Base-by-base conservation (phyloP, 176 grass and related monocot species). In the Rhynchospora tenuis region DNA sequence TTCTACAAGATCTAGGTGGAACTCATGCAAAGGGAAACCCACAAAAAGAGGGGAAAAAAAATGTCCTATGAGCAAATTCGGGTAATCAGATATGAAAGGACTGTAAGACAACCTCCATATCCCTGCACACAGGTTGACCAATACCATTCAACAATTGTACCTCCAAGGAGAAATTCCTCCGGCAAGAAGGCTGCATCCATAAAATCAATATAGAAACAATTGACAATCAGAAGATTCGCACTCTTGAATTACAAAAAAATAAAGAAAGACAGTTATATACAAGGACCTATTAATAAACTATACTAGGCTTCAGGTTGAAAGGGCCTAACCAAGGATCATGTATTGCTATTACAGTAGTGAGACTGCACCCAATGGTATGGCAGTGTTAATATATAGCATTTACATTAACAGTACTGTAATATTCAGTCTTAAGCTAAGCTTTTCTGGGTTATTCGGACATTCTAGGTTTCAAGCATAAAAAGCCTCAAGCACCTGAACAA, bases 91-190 rank as follows among this genome's bases (percentile, higher is more conserved):
- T 67, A 79, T 55, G 19, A 57, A 45, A 59, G 29, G 82, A 83
- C 10, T 67, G 84, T 79, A 74, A 78, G 31, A 47, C 43, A 73
- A 98, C 92, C 91, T 93, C 86, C 87, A 80, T 91, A 59, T 98
- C 91, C 70, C 88, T 90, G 87, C 88, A 86, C 58, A 84, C 88
- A 58, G 89, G 82, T 86, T 88, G 79, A 87, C 90, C 91, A 84
- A 93, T 93, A 80, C 86, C 89, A 58, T 95, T 72, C 38, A 87
- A 84, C 44, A 98, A 62, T 60, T 88, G 77, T 87, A 98, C 84
- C 86, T 98, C 91, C 86, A 98, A 73, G 17, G 91, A 87, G 61
- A 95, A 98, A 59, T 98, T 98, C 79, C 92, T 93, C 64, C 95
- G 82, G 59, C 95, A 98, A 65, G 95, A 98, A 10, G 92, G 89